These are phyloP conservation scores for Mortierella sp. DNA, from an alignment of 371 early-diverging fungal species.

Conservation along the genomic window DNA sequence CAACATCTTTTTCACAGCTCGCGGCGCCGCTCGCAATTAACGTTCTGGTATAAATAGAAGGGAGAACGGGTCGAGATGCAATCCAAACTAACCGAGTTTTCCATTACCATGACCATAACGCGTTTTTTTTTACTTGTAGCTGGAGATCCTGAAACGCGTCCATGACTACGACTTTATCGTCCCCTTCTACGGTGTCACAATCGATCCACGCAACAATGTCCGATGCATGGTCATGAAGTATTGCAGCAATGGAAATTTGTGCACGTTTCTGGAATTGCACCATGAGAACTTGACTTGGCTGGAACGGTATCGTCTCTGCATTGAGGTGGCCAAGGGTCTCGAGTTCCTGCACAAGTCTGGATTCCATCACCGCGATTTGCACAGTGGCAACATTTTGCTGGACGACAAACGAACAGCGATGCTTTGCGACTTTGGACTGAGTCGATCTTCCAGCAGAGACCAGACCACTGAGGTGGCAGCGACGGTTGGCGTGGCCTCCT, in stretches of 20 bases:
- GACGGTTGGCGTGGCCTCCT: constrained; percentile 48
- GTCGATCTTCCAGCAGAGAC: constrained; percentile 32
- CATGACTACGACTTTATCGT: constrained; percentile 54
- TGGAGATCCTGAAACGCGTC: constrained; percentile 50
- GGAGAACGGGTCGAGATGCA: no score
- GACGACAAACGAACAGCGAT: constrained; percentile 49
- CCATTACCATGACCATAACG: no score
- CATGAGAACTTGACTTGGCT: constrained; percentile 40
- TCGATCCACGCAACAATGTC: constrained; percentile 36
- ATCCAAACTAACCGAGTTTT: no score
- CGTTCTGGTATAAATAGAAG: no score
- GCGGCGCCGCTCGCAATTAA: no score
- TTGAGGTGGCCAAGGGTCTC: constrained; percentile 52
- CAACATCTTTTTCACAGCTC: no score
- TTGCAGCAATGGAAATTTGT: constrained; percentile 44
- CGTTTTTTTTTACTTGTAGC: constrained; percentile 17
- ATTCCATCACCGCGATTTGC: constrained; percentile 50
- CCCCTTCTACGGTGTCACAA: constrained; percentile 47
- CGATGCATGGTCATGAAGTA: constrained; percentile 53
- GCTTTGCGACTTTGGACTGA: constrained; percentile 53
- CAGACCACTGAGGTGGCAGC: constrained; percentile 35
- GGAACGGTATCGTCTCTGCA: constrained; percentile 46
- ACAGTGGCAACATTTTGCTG: constrained; percentile 52
- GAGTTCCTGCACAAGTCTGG: constrained; percentile 55
- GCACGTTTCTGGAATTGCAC: constrained; percentile 34